A percentile compares a stretch with the other conserved stretches of the same genome.
phyloP scores from a whole-genome alignment of 2,329 filamentous ascomycete genomes.

The Cladobotryum protrusum region DNA sequence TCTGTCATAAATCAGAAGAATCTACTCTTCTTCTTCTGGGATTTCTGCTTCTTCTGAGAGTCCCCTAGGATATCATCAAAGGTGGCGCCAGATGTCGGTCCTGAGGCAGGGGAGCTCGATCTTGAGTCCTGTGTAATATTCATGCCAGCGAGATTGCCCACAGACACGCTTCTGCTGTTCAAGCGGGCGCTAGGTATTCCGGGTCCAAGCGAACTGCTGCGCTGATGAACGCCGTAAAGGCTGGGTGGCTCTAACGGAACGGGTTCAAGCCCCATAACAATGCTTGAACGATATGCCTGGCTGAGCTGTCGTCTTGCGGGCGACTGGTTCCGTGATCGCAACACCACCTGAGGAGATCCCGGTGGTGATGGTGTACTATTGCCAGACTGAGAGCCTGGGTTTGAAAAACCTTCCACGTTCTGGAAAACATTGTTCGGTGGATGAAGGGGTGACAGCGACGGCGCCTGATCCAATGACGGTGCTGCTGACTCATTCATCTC shows the following conservation, averaged over 20 bases:
- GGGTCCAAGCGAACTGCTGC: conserved; percentile 31
- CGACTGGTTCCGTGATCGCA: conserved; percentile 35
- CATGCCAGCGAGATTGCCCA: conserved; percentile 29
- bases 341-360: conserved; percentile 24
- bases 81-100: conserved; percentile 31
- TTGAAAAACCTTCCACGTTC: conserved; percentile 21
- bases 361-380: conserved; percentile 24
- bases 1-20: conserved; percentile 27
- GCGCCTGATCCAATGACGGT: conserved; percentile 23
- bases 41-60: conserved; percentile 23
- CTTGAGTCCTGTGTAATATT: conserved; percentile 10
- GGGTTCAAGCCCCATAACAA: conserved; percentile 38
- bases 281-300: conserved; percentile 35
- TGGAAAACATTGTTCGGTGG: conserved; percentile 33
- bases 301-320: conserved; percentile 27
- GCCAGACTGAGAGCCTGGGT: conserved; percentile 14
- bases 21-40: conserved; percentile 35
- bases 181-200: conserved; percentile 27
- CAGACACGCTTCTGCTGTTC: conserved; percentile 28
- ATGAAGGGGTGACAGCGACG: conserved; percentile 32
- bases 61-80: conserved; percentile 44
- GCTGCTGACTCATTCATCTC: conserved; percentile 24
- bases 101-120: conserved; percentile 15
- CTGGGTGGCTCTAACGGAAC: conserved; percentile 32
- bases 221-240: conserved; percentile 22